Base-by-base conservation (phyloP, 108 stramenopile species). In the Nitzschia palea region DNA sequence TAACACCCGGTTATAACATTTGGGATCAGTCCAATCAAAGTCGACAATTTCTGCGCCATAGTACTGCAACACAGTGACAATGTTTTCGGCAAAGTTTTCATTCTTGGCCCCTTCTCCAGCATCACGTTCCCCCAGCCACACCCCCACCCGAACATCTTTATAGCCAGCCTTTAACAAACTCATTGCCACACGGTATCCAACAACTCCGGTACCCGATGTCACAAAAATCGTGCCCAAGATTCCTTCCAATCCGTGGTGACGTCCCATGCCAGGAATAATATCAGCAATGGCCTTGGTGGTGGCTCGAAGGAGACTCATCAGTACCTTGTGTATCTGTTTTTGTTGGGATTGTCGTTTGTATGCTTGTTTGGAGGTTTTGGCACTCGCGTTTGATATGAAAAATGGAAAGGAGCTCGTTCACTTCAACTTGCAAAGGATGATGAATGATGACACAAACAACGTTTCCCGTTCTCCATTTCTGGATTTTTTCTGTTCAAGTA, bases 181-280 rank as follows among this genome's bases (percentile, higher is more conserved):
- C n/a, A 66, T 44, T 20, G 79, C 79, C 26, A 82, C 81, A 35
- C 81, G 77, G 54, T 78, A 78, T 22, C 81, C 81, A 31, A 82
- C 51, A 32, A 76, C 73, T 28, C 81, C 81, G 22, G 62, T 67
- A 15, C 77, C 81, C 22, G 60, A 52, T 2, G 81, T 82, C 6
- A 82, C 45, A 53, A 77, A 72, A 25, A 75, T 33, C 43, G 35
- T 75, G 27, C 76, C 76, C 9, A 65, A 20, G 22, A 14, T 42
- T 6, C 45, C 51, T 35, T 77, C 76, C 23, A 66, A 71, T 15
- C 69, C 70, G 52, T 71, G 60, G n/a, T n/a, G 47, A 3, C 33
- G 22, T 31, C 76, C 76, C 17, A 77, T 22, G 3, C 76, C 76
- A n/a, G 76, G 76, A 35, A 77, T 77, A 15, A 77, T 42, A 48